Percentiles rank a stretch among this genome's conserved stretches.
These are phyloP conservation scores for Theileria luwenshuni DNA, from an alignment of 169 alveolate genomes.

Conservation along the genomic window DNA sequence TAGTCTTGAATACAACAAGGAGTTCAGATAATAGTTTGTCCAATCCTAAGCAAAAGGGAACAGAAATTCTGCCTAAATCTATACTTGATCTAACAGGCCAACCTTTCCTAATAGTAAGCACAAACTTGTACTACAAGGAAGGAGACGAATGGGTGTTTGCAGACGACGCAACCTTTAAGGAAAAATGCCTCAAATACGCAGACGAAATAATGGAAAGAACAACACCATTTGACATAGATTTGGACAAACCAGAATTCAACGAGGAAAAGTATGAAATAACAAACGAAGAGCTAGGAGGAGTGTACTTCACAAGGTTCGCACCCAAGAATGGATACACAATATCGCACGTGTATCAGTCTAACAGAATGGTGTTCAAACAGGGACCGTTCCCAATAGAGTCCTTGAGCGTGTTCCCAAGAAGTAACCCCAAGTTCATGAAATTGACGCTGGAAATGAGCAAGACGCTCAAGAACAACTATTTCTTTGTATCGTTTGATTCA, in stretches of 20 bases:
- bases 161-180: conserved; percentile 8
- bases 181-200: conserved; percentile 1
- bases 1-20: no score
- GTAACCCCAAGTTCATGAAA: conserved; percentile 6
- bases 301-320: background rate
- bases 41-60: conserved; percentile 1
- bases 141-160: conserved; percentile 1
- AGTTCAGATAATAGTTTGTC: no score
- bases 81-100: background rate
- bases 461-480: conserved; percentile 8
- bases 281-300: background rate
- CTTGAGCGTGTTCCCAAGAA: background rate
- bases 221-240: conserved; percentile 2
- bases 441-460: conserved; percentile 9
- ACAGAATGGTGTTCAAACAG: background rate
- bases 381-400: conserved; percentile 1
- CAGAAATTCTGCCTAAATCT: no score
- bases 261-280: background rate
- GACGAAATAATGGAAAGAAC: background rate
- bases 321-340: conserved; percentile 9
- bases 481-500: conserved; percentile 10
- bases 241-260: conserved; percentile 14
- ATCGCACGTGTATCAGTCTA: conserved; percentile 1
- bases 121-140: conserved; percentile 9
- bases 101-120: conserved; percentile 16